Percentiles rank a stretch among this genome's conserved stretches.
Evolutionary conservation across 768 basidiomycete genomes (phyloP).

Genomic region (Megacollybia marginata): DNA sequence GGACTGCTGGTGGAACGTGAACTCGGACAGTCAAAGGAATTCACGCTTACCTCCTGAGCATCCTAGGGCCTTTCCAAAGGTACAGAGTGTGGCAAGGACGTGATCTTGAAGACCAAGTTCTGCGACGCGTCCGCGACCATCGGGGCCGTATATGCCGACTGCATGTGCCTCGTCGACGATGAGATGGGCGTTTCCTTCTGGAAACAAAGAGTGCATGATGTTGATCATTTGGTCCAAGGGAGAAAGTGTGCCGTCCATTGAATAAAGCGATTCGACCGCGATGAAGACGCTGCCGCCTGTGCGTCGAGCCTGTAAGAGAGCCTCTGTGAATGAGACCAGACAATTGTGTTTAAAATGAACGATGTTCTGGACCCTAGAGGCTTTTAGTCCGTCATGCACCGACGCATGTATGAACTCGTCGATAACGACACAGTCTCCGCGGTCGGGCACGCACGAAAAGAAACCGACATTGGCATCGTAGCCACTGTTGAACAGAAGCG

Average conservation of each 20-base stretch:
- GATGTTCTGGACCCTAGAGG: slow-evolving; percentile 21
- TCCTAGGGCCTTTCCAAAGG: slow-evolving; percentile 54
- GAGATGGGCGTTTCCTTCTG: slow-evolving; percentile 25
- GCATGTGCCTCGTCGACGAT: slow-evolving; percentile 7
- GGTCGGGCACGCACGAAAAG: slow-evolving; percentile 35
- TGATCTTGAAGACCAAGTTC: slow-evolving; percentile 34
- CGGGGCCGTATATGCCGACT: slow-evolving; percentile 3
- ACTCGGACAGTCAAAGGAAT: slow-evolving; percentile 7
- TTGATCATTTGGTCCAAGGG: slow-evolving; percentile 36
- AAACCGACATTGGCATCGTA: slow-evolving; percentile 47
- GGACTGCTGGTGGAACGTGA: slow-evolving; percentile 29
- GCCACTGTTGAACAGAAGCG: slow-evolving; percentile 46
- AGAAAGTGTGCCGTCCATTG: slow-evolving; percentile 53
- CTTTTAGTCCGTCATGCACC: slow-evolving; percentile 43
- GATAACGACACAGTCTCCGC: slow-evolving; percentile 39
- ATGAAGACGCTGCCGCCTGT: slow-evolving; percentile 10
- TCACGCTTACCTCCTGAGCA: slow-evolving; percentile 54
- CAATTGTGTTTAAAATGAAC: slow-evolving; percentile 41
- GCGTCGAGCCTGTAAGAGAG: slow-evolving; percentile 18
- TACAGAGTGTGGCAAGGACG: slow-evolving; percentile 40
- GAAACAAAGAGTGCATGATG: slow-evolving; percentile 27
- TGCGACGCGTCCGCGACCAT: slow-evolving; percentile 14
- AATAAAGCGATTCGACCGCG: slow-evolving; percentile 48
- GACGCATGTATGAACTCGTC: slow-evolving; percentile 50
- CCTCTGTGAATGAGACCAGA: slow-evolving; percentile 21